A percentile compares a stretch with the other conserved stretches of the same genome.
Evolutionary conservation across 768 basidiomycete species (phyloP).

Genomic region (Gymnopilus junonius): DNA sequence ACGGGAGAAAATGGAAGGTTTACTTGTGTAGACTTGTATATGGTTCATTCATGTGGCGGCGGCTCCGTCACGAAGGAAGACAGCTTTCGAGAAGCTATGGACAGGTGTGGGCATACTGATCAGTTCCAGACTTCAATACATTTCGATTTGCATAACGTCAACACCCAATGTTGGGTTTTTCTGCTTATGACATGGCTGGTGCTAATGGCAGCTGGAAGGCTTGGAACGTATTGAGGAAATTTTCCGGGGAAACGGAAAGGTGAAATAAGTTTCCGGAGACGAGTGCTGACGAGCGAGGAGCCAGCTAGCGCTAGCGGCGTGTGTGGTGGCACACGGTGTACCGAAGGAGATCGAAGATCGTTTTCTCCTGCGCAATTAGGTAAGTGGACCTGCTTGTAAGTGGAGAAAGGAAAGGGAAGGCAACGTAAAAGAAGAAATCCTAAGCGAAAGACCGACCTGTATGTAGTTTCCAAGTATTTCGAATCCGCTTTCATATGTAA

Average conservation of each 20-base stretch:
- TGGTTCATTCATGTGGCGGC: too few relatives aligned
- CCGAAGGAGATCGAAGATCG: background rate
- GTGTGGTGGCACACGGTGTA: background rate
- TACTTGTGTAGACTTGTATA: too few relatives aligned
- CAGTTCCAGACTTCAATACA: too few relatives aligned
- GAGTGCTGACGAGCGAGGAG: too few relatives aligned
- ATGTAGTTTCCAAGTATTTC: background rate
- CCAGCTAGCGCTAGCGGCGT: background rate
- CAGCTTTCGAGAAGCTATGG: too few relatives aligned
- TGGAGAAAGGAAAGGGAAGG: background rate
- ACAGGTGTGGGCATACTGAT: too few relatives aligned
- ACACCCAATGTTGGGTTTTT: background rate
- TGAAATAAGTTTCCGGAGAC: too few relatives aligned
- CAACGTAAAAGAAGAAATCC: background rate
- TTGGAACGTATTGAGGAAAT: background rate
- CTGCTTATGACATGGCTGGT: too few relatives aligned
- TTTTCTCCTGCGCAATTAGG: background rate
- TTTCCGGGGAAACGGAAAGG: too few relatives aligned
- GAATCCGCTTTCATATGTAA: background rate
- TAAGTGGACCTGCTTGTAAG: background rate
- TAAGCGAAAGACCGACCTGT: background rate
- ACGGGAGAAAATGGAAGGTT: too few relatives aligned
- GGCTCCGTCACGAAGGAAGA: too few relatives aligned
- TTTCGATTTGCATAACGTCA: too few relatives aligned
- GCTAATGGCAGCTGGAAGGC: background rate